Percentiles rank a stretch among this genome's conserved stretches.
Evolutionary conservation across 1,284 basidiomycete species (phyloP).

Genomic region (Paramarasmius palmivorus): DNA sequence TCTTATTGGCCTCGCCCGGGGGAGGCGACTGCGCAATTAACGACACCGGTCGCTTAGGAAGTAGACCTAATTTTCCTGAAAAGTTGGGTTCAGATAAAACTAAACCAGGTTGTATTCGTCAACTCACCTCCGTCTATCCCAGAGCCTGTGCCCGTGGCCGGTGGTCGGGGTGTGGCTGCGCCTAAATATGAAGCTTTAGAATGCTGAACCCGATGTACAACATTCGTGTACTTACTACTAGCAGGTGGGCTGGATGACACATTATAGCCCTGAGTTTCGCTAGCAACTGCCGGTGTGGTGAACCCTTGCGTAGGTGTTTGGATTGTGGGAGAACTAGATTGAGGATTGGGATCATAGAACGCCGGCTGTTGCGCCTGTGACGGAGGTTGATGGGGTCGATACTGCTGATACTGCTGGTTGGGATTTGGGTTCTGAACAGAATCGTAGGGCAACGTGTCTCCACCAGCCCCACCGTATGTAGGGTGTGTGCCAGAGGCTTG

Average conservation of each 20-base stretch:
- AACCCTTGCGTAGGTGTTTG: slow-evolving; percentile 17
- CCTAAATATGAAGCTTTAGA: too few relatives aligned
- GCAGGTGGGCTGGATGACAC: neutral
- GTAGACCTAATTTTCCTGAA: slow-evolving; percentile 63
- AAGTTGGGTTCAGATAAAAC: neutral
- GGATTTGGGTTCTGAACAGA: slow-evolving; percentile 16
- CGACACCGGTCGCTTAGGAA: slow-evolving; percentile 74
- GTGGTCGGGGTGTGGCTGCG: too few relatives aligned
- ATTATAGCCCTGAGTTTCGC: neutral
- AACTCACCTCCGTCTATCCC: slow-evolving; percentile 30
- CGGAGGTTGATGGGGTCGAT: slow-evolving; percentile 7
- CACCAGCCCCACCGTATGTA: slow-evolving; percentile 12
- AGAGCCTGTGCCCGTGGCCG: slow-evolving; percentile 10
- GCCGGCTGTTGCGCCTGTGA: slow-evolving; percentile 26
- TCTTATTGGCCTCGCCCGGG: slow-evolving; percentile 18
- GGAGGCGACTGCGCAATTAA: slow-evolving; percentile 43
- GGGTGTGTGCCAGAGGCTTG: slow-evolving; percentile 10
- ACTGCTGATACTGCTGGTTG: slow-evolving; percentile 6
- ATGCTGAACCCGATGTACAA: too few relatives aligned
- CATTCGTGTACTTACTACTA: too few relatives aligned
- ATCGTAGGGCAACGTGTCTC: slow-evolving; percentile 21
- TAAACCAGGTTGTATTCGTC: neutral
- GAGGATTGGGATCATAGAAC: slow-evolving; percentile 40
- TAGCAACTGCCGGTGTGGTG: slow-evolving; percentile 17
- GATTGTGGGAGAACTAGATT: slow-evolving; percentile 13